A percentile compares a stretch with the other conserved stretches of the same genome.
Conservation (phyloP, 257 asterid genomes). For the Solanum lignicaule region DNA sequence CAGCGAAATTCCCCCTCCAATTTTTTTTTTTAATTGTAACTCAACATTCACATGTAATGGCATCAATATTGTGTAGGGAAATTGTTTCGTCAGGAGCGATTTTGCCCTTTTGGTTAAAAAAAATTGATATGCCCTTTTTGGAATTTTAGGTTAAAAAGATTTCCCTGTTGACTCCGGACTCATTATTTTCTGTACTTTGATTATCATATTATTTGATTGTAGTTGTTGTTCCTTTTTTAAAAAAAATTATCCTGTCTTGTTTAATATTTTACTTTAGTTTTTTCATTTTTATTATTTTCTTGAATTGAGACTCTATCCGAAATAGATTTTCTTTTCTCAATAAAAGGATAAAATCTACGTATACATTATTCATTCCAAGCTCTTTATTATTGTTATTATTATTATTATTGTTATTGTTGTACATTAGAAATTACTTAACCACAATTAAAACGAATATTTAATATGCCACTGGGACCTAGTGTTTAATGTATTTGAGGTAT, state of each 20-base stretch:
- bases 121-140: no score
- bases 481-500: not conserved
- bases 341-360: not conserved
- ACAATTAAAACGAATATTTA: not conserved
- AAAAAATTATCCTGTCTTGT: not conserved
- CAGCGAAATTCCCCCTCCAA: no score
- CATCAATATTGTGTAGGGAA: no score
- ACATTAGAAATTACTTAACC: not conserved
- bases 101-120: no score
- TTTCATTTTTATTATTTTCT: not conserved
- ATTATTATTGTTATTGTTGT: not conserved
- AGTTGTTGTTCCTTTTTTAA: not conserved
- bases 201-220: not conserved
- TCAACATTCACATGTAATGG: no score
- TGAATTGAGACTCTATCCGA: not conserved
- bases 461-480: not conserved
- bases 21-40: no score
- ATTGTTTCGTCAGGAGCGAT: no score
- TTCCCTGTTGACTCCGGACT: rapidly evolving
- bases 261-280: not conserved
- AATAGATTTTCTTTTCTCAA: not conserved
- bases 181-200: not conserved
- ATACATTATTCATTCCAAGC: not conserved
- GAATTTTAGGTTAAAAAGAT: no score
- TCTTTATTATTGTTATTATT: no score